Conservation (phyloP, 2,329 filamentous ascomycete genomes). For the Aspergillus glaucus region DNA sequence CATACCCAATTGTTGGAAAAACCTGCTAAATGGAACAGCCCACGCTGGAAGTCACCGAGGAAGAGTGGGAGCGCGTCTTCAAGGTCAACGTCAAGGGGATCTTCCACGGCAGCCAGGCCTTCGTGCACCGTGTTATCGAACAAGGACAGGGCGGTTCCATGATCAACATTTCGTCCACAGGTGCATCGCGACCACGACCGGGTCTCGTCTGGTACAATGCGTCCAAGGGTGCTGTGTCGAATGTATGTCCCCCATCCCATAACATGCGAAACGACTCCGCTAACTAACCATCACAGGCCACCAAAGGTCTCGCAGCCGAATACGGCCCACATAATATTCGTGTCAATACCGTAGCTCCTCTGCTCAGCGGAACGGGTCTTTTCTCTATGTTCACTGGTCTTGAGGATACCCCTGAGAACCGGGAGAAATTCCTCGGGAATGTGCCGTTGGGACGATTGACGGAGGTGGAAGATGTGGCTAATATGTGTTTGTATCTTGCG, state of each 20-base stretch:
- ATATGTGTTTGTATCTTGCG: conserved; percentile 63
- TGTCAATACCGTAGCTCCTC: conserved; percentile 45
- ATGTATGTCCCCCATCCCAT: conserved; percentile 21
- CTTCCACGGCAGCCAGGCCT: conserved; percentile 28
- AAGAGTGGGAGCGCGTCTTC: conserved; percentile 40
- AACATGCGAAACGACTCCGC: not conserved
- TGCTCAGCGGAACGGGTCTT: conserved; percentile 61
- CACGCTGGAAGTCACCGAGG: conserved; percentile 36
- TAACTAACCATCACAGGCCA: conserved; percentile 41
- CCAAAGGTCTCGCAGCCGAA: conserved; percentile 64
- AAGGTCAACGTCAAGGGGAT: conserved; percentile 41
- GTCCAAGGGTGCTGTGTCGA: conserved; percentile 40
- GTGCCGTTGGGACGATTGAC: conserved; percentile 39
- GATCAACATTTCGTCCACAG: conserved; percentile 42
- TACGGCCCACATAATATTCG: conserved; percentile 56
- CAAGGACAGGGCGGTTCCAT: conserved; percentile 37
- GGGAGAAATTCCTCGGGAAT: conserved; percentile 38
- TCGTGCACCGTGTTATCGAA: conserved; percentile 32
- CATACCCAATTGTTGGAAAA: too few species aligned
- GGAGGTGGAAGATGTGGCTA: conserved; percentile 58
- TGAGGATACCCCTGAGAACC: conserved; percentile 40
- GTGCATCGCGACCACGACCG: conserved; percentile 36
- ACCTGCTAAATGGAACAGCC: conserved; percentile 18
- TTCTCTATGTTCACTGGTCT: conserved; percentile 42
- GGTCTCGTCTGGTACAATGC: conserved; percentile 44